Evolutionary conservation across 768 basidiomycete species (phyloP).

Genomic region (Mycena pura): DNA sequence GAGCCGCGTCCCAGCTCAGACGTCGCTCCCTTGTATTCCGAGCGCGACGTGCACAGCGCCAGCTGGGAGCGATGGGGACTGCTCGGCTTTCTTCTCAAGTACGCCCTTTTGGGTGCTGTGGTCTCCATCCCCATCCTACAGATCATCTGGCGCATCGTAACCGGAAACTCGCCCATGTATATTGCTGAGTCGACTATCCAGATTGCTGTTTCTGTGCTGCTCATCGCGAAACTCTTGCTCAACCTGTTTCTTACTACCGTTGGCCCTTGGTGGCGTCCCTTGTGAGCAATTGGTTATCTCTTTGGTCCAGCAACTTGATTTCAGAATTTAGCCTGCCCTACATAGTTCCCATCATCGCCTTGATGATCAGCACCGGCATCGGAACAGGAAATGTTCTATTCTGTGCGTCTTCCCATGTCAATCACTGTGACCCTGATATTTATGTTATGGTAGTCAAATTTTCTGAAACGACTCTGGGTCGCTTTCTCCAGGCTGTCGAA

Average conservation of each 20-base stretch:
- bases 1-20: conserved; percentile 36
- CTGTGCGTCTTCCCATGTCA: conserved; percentile 54
- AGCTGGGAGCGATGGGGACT: conserved; percentile 73
- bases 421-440: background rate
- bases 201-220: conserved; percentile 61
- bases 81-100: conserved; percentile 59
- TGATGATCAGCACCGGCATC: conserved; percentile 58
- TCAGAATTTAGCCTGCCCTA: too few relatives aligned
- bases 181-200: conserved; percentile 63
- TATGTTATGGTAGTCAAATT: conserved; percentile 57
- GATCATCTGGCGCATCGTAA: conserved; percentile 64
- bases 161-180: conserved; percentile 55
- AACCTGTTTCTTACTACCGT: conserved; percentile 58
- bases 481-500: conserved; percentile 68
- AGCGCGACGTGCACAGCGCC: conserved; percentile 53
- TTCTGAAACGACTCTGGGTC: conserved; percentile 73
- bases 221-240: conserved; percentile 67
- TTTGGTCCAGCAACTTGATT: too few relatives aligned
- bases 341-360: conserved; percentile 54
- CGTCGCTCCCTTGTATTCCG: conserved; percentile 27
- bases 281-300: too few relatives aligned
- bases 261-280: conserved; percentile 47
- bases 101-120: conserved; percentile 51
- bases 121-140: conserved; percentile 62
- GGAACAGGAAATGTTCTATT: conserved; percentile 61